Conservation (phyloP, 2,329 filamentous ascomycete species). For the Hirsutella minnesotensis region DNA sequence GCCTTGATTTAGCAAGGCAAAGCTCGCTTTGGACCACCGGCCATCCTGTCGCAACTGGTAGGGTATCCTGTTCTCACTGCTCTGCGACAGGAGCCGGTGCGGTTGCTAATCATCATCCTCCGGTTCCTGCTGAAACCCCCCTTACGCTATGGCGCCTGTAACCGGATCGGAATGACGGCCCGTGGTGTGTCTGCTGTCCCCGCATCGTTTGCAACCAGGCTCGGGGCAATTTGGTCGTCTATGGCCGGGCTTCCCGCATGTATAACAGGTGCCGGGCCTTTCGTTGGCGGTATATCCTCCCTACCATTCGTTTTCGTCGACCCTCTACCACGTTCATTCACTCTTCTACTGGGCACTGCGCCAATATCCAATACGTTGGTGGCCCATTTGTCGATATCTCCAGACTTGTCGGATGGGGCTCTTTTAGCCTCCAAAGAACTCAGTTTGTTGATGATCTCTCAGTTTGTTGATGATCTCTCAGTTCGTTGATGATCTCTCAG, state of each 20-base stretch:
- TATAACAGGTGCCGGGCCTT: not conserved
- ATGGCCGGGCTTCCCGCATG: not conserved
- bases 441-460: no score
- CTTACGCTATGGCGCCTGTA: not conserved
- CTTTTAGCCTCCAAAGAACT: no score
- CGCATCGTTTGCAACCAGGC: not conserved
- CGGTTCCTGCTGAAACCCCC: not conserved
- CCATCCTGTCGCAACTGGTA: not conserved
- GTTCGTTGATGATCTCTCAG: no score
- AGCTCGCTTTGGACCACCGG: not conserved
- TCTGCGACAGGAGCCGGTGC: not conserved
- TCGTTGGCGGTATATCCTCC: not conserved
- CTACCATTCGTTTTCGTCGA: not conserved
- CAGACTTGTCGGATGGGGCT: no score
- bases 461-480: no score
- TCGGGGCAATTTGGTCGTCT: not conserved
- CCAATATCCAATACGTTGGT: no score
- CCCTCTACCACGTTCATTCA: no score
- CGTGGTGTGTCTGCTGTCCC: not conserved
- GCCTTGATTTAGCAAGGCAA: not conserved
- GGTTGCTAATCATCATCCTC: not conserved
- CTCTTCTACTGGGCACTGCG: no score
- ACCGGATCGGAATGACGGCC: not conserved
- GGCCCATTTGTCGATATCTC: no score
- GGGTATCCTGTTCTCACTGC: not conserved